Conservation (phyloP, 2,329 filamentous ascomycete species). For the Chaetomium strumarium region DNA sequence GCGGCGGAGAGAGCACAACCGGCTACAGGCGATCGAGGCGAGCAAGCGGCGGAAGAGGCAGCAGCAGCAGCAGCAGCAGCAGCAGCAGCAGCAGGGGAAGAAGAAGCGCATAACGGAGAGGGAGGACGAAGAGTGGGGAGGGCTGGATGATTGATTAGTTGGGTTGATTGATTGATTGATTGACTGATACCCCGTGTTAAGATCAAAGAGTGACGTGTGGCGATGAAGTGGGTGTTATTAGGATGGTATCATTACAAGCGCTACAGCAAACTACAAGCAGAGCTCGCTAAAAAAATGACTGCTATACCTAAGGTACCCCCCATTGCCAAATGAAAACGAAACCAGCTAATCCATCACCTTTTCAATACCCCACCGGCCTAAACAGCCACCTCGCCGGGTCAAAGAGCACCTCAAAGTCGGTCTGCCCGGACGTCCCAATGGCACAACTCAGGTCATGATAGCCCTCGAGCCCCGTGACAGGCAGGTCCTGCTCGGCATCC, state of each 20-base stretch:
- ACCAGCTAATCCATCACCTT: background rate
- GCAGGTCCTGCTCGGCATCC: constrained; percentile 56
- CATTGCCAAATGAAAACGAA: too few species aligned
- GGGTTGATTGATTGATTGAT: constrained; percentile 26
- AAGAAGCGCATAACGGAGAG: constrained; percentile 1
- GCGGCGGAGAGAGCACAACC: constrained; percentile 61
- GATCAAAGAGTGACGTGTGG: too few species aligned
- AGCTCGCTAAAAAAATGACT: too few species aligned
- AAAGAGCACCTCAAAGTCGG: constrained; percentile 63
- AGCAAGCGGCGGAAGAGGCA: constrained; percentile 50
- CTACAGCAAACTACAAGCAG: background rate
- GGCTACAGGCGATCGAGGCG: constrained; percentile 54
- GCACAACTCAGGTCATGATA: constrained; percentile 65
- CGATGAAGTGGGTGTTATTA: too few species aligned
- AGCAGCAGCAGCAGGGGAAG: constrained; percentile 13
- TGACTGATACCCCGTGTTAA: constrained; percentile 11
- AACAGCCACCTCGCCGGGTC: constrained; percentile 55
- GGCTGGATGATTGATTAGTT: constrained; percentile 27
- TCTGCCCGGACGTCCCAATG: constrained; percentile 64
- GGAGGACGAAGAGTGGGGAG: constrained; percentile 26
- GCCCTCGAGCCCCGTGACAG: constrained; percentile 63
- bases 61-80: constrained; percentile 22
- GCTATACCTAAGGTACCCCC: background rate
- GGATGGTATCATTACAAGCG: too few species aligned
- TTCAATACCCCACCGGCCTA: constrained; percentile 22